These are phyloP conservation scores for Leishmania major DNA, from an alignment of 208 protist genomes.

Conservation along the genomic window DNA sequence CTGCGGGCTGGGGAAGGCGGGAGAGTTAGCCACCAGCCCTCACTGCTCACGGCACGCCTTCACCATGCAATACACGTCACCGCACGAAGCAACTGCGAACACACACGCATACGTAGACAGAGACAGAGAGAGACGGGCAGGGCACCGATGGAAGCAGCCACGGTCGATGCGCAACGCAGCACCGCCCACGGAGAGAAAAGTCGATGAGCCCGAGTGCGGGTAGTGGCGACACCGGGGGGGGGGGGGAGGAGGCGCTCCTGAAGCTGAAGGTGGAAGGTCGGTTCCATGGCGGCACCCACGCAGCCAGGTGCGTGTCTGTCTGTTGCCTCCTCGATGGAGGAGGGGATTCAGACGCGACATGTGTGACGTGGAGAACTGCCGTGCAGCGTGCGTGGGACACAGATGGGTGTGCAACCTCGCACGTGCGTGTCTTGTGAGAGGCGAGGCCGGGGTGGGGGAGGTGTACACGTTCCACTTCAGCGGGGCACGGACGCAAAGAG, in stretches of 20 bases:
- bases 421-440: neutral
- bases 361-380: neutral
- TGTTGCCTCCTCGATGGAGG: neutral
- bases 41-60: too few species aligned
- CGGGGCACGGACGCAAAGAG: neutral
- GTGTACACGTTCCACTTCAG: neutral
- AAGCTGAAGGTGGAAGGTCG: neutral
- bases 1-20: too few species aligned
- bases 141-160: neutral
- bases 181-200: neutral
- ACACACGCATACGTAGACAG: neutral
- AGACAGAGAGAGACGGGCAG: neutral
- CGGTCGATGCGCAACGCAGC: neutral
- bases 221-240: neutral
- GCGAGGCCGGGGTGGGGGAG: neutral
- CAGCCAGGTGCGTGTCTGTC: neutral
- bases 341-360: neutral
- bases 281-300: neutral
- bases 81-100: neutral
- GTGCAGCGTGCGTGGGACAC: neutral
- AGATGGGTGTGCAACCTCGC: neutral
- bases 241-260: neutral
- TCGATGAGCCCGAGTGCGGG: neutral
- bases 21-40: too few species aligned
- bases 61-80: too few species aligned